phyloP scores from a whole-genome alignment of 345 rosid genomes.

The Eucalyptus marginata region DNA sequence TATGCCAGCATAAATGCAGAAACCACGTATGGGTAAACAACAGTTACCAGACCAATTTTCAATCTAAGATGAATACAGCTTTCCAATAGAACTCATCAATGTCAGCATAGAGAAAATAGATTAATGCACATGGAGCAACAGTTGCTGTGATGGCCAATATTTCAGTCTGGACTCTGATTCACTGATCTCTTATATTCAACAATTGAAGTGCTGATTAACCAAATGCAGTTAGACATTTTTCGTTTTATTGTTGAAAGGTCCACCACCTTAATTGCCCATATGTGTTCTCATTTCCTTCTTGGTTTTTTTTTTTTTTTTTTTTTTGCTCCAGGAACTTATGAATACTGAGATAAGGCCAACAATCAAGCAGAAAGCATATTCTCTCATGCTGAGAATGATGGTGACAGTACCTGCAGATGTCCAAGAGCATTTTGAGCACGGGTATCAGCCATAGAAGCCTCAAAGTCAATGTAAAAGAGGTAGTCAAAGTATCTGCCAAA shows the following conservation, averaged over 20 bases:
- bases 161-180: neutral
- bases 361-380: neutral
- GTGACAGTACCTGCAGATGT: conserved; percentile 25
- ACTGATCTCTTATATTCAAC: neutral
- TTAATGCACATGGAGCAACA: neutral
- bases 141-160: neutral
- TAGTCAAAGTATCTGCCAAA: conserved; percentile 38
- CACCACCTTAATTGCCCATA: neutral
- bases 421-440: conserved; percentile 42
- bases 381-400: neutral
- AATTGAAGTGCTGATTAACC: neutral
- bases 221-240: neutral
- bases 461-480: conserved; percentile 43
- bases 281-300: neutral
- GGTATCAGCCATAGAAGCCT: conserved; percentile 51
- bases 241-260: neutral
- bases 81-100: neutral
- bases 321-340: neutral
- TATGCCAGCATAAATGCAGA: neutral
- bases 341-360: neutral
- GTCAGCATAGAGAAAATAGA: neutral
- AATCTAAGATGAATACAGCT: neutral
- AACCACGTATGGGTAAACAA: neutral
- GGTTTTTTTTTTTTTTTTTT: neutral
- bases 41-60: neutral